Evolutionary conservation across 768 basidiomycete species (phyloP).

Genomic region (Leucocoprinus leucothites): DNA sequence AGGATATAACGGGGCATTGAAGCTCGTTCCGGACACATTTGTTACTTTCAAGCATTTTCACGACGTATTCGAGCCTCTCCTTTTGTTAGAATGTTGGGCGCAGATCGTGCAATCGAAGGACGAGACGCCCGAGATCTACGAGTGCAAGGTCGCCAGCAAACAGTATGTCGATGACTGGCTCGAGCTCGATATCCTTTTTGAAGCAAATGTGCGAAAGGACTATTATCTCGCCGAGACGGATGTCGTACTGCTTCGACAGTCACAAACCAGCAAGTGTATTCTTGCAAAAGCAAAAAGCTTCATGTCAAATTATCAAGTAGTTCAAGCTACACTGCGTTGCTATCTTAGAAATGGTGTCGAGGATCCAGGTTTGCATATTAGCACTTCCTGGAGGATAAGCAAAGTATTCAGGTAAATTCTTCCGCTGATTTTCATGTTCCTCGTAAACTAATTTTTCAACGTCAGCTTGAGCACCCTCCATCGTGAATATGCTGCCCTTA

Average conservation of each 20-base stretch:
- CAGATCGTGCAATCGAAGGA: constrained; percentile 80
- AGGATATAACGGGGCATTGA: constrained; percentile 31
- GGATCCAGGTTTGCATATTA: constrained; percentile 63
- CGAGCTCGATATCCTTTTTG: constrained; percentile 69
- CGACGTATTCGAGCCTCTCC: constrained; percentile 75
- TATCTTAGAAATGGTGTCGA: constrained; percentile 32
- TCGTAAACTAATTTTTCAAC: neutral
- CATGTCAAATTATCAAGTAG: constrained; percentile 34
- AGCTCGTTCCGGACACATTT: constrained; percentile 66
- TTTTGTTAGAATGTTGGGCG: constrained; percentile 89
- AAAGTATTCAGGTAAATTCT: constrained; percentile 76
- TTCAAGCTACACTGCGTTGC: constrained; percentile 61
- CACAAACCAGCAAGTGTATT: constrained; percentile 46
- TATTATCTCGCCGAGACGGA: constrained; percentile 83
- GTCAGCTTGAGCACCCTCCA: constrained; percentile 86
- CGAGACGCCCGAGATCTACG: constrained; percentile 48
- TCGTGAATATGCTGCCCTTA: constrained; percentile 88
- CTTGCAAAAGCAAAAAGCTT: constrained; percentile 63
- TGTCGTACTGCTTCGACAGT: constrained; percentile 72
- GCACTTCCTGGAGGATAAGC: constrained; percentile 67
- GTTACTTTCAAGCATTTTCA: constrained; percentile 63
- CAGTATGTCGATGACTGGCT: constrained; percentile 79
- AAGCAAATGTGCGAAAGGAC: constrained; percentile 56
- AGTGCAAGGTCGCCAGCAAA: constrained; percentile 64
- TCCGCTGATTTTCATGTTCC: neutral